Percentiles rank a stretch among this genome's conserved stretches.
Conservation (phyloP, 768 basidiomycete species). For the Dentipellis sp. region DNA sequence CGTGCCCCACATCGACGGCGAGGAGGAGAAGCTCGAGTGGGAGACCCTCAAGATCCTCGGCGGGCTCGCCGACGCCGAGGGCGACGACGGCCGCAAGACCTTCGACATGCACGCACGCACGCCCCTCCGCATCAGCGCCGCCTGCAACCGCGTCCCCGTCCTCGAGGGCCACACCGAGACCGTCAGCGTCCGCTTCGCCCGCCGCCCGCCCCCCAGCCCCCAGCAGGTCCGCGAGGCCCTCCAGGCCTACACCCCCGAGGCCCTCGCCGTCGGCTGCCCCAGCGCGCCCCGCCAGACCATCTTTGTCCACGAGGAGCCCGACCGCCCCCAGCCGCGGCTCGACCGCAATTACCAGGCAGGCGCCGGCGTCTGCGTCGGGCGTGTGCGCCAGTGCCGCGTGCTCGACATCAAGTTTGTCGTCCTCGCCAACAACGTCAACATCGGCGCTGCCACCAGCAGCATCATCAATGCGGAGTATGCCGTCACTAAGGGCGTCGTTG, state of each 20-base stretch:
- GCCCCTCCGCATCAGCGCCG: constrained; percentile 84
- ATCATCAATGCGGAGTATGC: constrained; percentile 98
- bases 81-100: constrained; percentile 41
- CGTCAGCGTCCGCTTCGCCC: constrained; percentile 77
- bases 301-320: constrained; percentile 85
- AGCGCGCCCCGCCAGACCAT: constrained; percentile 80
- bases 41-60: constrained; percentile 97
- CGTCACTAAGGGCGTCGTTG: constrained; percentile 57
- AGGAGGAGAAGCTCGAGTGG: constrained; percentile 99
- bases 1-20: constrained; percentile 88
- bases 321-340: constrained; percentile 89
- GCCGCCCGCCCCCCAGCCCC: constrained; percentile 72
- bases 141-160: constrained; percentile 93
- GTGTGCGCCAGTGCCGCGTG: constrained; percentile 85
- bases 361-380: constrained; percentile 83
- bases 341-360: constrained; percentile 89
- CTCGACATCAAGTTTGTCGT: constrained; percentile 95
- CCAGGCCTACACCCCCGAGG: constrained; percentile 61
- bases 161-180: constrained; percentile 92
- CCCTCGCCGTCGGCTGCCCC: constrained; percentile 68
- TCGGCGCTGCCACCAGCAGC: constrained; percentile 94
- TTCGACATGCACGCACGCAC: constrained; percentile 83
- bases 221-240: constrained; percentile 86
- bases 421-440: constrained; percentile 86
- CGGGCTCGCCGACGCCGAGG: constrained; percentile 51